phyloP scores from a whole-genome alignment of 495 filamentous ascomycete genomes.

The Xylaria cubensis region DNA sequence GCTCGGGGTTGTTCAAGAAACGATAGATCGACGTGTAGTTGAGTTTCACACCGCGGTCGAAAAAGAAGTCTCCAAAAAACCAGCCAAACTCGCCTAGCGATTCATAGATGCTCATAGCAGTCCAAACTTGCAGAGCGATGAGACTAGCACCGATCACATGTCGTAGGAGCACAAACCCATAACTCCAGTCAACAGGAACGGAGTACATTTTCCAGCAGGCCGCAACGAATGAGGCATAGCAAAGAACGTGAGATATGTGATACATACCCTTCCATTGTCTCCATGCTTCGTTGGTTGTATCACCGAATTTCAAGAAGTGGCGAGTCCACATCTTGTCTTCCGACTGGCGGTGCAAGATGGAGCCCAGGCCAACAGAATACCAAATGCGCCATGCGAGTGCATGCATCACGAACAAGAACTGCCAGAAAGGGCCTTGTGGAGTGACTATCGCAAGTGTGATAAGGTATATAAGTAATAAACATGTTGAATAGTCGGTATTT shows the following conservation, averaged over 20 bases:
- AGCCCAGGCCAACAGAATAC: conserved; percentile 89
- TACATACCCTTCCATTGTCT: conserved; percentile 97
- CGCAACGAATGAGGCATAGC: conserved; percentile 85
- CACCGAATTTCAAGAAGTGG: conserved; percentile 96
- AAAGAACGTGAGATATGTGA: conserved; percentile 88
- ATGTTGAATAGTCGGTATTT: conserved; percentile 78
- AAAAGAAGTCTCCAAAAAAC: conserved; percentile 99
- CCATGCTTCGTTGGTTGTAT: conserved; percentile 90
- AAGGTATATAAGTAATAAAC: conserved; percentile 77
- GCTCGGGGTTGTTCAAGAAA: conserved; percentile 96
- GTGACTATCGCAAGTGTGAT: conserved; percentile 74
- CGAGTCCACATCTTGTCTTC: conserved; percentile 91
- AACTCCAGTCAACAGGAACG: conserved; percentile 81
- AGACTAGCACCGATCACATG: conserved; percentile 84
- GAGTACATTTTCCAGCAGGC: conserved; percentile 97
- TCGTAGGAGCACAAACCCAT: conserved; percentile 81
- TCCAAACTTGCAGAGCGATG: conserved; percentile 91
- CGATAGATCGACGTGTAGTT: conserved; percentile 98
- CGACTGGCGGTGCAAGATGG: conserved; percentile 84
- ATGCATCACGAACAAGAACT: conserved; percentile 79
- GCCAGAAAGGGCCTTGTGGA: conserved; percentile 75
- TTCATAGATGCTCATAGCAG: conserved; percentile 89
- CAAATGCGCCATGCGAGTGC: conserved; percentile 86
- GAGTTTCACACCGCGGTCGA: conserved; percentile 83
- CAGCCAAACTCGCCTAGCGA: conserved; percentile 98